phyloP scores from a whole-genome alignment of 169 alveolate genomes.

The Plasmodium billcollinsi region DNA sequence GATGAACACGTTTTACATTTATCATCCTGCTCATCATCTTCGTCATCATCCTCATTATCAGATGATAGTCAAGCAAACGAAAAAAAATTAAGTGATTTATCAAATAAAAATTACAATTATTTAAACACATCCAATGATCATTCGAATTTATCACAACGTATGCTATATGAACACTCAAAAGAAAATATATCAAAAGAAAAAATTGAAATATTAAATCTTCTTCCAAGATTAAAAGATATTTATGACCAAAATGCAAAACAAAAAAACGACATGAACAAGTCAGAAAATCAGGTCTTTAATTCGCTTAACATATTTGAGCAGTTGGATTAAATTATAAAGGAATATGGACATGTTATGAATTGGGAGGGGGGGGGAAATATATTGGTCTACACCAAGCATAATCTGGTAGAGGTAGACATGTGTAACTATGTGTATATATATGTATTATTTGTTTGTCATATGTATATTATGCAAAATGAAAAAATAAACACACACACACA shows the following conservation, averaged over 20 bases:
- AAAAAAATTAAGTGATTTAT: neutral
- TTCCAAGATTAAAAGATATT: conserved; percentile 54
- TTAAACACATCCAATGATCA: too few species aligned
- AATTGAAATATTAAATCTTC: conserved; percentile 30
- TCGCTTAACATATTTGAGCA: conserved; percentile 38
- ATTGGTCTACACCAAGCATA: too few species aligned
- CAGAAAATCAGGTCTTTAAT: conserved; percentile 4
- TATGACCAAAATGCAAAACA: conserved; percentile 22
- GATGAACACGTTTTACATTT: too few species aligned
- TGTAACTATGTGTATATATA: too few species aligned
- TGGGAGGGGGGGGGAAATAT: too few species aligned
- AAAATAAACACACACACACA: too few species aligned
- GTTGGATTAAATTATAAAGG: neutral
- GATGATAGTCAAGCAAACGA: neutral
- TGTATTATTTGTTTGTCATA: too few species aligned
- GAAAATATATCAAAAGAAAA: conserved; percentile 53
- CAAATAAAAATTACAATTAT: too few species aligned
- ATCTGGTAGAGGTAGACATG: too few species aligned
- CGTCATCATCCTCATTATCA: neutral
- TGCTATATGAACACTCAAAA: neutral
- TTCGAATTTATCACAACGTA: too few species aligned
- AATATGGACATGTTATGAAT: too few species aligned
- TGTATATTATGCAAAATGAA: too few species aligned
- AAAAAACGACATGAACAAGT: neutral
- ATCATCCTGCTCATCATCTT: conserved; percentile 21